Base-by-base conservation (phyloP, 169 alveolate species). In the Cryptosporidium xiaoi region DNA sequence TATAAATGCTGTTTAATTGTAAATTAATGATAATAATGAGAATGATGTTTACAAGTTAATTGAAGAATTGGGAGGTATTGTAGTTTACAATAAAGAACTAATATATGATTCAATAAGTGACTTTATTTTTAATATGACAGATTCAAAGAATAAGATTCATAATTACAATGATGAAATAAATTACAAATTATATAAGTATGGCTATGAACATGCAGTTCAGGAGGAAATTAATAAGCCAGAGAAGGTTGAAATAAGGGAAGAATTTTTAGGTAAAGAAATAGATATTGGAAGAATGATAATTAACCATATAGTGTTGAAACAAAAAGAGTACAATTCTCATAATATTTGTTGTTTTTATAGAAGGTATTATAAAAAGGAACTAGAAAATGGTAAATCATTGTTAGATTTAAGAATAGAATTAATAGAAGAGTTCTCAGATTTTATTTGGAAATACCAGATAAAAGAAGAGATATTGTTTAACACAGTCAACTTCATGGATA, bases 381-480 rank as follows among this genome's bases (percentile, higher is more conserved):
- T 77, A 13, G 71, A 62, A 3, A 0, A 20, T 36, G 69, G 51
- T 12, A 77, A 44, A 60, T 48, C 71, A 5, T 31, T 77, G 36
- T 27, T 77, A 34, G 69, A 60, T 60, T 13, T 77, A 0, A 77
- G 87, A 40, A 77, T 56, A 58, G 71, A 77, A 13, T n/a, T 77
- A n/a, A 40, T 77, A 24, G 71, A 36, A 6, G 77, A 77, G 55
- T 56, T 77, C 12, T 77, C 87, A 12, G 64, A 62, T 36, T 46
- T 77, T 18, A 40, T 77, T 15, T 77, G 87, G 87, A 44, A 60
- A 60, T 62, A 60, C n/a, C 87, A 62, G 6, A 51, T 77, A 34
- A 77, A 50, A 12, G 71, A 77, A 31, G 87, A 77, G 55, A 60
- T 77, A 6, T 66, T 77, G 29, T 77, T 77, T 44, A 65, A 40